Base-by-base conservation (phyloP, 169 alveolate species). In the Neospora caninum region DNA sequence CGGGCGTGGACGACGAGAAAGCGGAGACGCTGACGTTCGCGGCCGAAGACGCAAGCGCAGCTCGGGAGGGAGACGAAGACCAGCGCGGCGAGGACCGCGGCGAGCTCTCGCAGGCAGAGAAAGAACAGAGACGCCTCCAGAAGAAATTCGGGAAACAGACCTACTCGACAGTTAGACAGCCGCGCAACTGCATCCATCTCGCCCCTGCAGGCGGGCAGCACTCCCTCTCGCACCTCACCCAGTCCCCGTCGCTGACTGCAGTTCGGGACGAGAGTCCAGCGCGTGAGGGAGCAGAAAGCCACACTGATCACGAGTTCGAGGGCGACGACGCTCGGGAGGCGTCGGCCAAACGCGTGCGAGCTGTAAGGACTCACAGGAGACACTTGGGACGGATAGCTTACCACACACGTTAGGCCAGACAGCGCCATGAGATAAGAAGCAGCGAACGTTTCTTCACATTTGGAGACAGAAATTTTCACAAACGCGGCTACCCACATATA, bases 101-200 rank as follows among this genome's bases (percentile, higher is more conserved):
- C 42, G 43, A 31, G 84, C 39, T 73, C 45, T 31, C 84, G 39
- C 45, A 73, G 45, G 64, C 13, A 0, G 89, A 82, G 41, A 38
- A 36, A 25, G 89, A 36, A 67, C 89, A 29, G 69, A 4, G 89
- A 67, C 89, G 89, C 64, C 64, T 82, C 34, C 94, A 92, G 49
- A 92, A 92, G 73, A 80, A 67, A 27, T 92, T 92, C 41, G 94
- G 94, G 54, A 83, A 83, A 38, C 87, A 80, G 34, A 88, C 94
- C 25, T 92, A 92, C 80, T 67, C 92, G 39, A 67, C 94, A 29
- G 88, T 92, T 7, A 27, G 94, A 25, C 94, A 92, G 70, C 94
- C 94, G 0, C 45, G 94, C 0, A 92, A 67, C 43, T 54, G 45
- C 29, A 92, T 92, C 80, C 78, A 92, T 39, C 39, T 92, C 31